Evolutionary conservation across 2,329 filamentous ascomycete genomes (phyloP), one percentile per base, ranked within the genome.

Genomic region (Alternaria burnsii): DNA sequence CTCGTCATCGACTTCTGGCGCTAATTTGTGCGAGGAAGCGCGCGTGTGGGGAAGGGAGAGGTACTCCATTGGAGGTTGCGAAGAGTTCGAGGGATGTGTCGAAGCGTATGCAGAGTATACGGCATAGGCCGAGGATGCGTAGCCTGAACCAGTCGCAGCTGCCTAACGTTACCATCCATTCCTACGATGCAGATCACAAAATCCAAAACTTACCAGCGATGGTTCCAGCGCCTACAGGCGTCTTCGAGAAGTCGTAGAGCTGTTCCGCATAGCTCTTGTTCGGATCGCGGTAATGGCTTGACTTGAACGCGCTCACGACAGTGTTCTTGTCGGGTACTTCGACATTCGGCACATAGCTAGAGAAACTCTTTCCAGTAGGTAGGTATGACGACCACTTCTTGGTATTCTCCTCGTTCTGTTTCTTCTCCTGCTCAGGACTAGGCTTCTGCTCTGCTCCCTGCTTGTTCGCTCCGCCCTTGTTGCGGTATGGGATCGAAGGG

Each of bases 261-360:
- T 84, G 82, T 65, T 84, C 81, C 5, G 82, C 75, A 61, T 83
- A 83, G 44, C 80, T 80, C 67, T 84, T 84, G 53, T 76, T 81
- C 3, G 79, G 80, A 59, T 84, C 81, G 34, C 81, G 77, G 26
- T 80, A 67, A 61, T 83, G 81, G 51, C 76, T 79, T 34, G 76
- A 65, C 53, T 82, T 79, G 65, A 84, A 83, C 7, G 80, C 76
- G 40, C 81, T 82, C 6, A 84, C 72, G 3, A 80, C 78, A 6
- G 70, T 72, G 61, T 82, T 80, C 14, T 76, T 76, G 47, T 76
- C 73, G 12, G 74, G 76, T 0, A 77, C 52, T 42, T 77, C 72
- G 3, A 77, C 65, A 40, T 71, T 77, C 5, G 82, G 82, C 6
- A 84, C 76, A 58, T 84, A 84, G 51, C 75, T 81, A 14, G 79